These are phyloP conservation scores for Candida railenensis DNA, from an alignment of 805 yeast species.

Conservation along the genomic window DNA sequence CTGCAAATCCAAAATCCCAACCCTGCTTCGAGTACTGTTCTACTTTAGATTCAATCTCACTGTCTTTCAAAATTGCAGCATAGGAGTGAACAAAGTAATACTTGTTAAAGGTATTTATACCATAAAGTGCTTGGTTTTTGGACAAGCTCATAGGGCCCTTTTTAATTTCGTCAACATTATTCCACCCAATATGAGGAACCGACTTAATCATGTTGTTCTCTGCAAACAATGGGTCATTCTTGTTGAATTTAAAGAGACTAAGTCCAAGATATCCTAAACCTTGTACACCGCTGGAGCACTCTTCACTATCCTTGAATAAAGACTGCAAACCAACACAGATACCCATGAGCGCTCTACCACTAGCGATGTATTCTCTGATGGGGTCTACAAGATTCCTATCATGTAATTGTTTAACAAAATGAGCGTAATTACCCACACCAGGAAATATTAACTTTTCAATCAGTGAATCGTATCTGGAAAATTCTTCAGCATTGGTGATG, in stretches of 20 bases:
- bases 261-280: constrained; percentile 50
- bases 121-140: constrained; percentile 45
- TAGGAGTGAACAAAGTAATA: constrained; percentile 96
- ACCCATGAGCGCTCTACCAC: constrained; percentile 93
- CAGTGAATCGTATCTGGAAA: constrained; percentile 33
- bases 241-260: constrained; percentile 54
- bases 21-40: constrained; percentile 31
- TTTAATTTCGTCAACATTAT: constrained; percentile 40
- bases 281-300: constrained; percentile 56
- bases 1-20: constrained; percentile 74
- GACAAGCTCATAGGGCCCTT: constrained; percentile 21
- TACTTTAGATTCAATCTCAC: constrained; percentile 22
- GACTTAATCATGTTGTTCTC: constrained; percentile 52
- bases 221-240: constrained; percentile 31
- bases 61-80: constrained; percentile 64
- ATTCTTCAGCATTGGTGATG: constrained; percentile 59
- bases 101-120: constrained; percentile 63
- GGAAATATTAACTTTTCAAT: constrained; percentile 75
- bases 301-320: constrained; percentile 72
- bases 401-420: constrained; percentile 72
- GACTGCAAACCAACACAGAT: constrained; percentile 96
- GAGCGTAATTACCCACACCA: constrained; percentile 98
- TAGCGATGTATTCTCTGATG: constrained; percentile 58
- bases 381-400: constrained; percentile 65
- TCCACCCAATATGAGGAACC: constrained; percentile 99